These are phyloP conservation scores for Amanita brunnescens DNA, from an alignment of 768 basidiomycete species.

Conservation along the genomic window DNA sequence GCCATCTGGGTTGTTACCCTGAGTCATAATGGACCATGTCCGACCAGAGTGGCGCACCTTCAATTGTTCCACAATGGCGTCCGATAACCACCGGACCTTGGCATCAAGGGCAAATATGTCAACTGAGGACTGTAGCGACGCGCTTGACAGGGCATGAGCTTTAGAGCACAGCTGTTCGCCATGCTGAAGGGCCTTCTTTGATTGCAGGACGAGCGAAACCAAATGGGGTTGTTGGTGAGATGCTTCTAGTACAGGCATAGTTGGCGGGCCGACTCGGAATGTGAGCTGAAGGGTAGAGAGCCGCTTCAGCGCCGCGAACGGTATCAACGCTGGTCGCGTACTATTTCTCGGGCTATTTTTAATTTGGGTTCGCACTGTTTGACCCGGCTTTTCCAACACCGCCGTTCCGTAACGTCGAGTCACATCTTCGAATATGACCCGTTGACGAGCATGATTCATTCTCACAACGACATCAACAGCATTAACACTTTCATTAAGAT, in stretches of 20 bases:
- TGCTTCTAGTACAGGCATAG: conserved; percentile 1
- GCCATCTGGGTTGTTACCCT: conserved; percentile 36
- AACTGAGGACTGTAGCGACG: conserved; percentile 56
- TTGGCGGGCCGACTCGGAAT: too few relatives aligned
- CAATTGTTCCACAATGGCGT: conserved; percentile 69
- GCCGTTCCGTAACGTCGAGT: too few relatives aligned
- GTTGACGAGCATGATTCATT: too few relatives aligned
- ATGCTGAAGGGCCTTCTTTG: conserved; percentile 74
- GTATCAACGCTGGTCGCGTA: neutral
- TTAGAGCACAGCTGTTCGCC: conserved; percentile 68
- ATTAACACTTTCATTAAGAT: too few relatives aligned
- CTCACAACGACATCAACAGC: too few relatives aligned
- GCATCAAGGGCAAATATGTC: conserved; percentile 75
- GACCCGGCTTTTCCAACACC: neutral
- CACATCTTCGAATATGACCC: too few relatives aligned
- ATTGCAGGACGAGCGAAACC: conserved; percentile 68
- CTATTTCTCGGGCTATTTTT: neutral
- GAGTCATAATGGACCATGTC: neutral
- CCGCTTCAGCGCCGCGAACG: neutral
- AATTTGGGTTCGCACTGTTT: neutral
- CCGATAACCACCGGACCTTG: conserved; percentile 69
- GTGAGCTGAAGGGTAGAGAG: neutral
- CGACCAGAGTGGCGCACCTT: conserved; percentile 35
- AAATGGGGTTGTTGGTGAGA: conserved; percentile 49
- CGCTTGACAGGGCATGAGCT: conserved; percentile 54